A percentile compares a stretch with the other conserved stretches of the same genome.
Conservation (phyloP, 768 basidiomycete species). For the Russula griseocarnosa region DNA sequence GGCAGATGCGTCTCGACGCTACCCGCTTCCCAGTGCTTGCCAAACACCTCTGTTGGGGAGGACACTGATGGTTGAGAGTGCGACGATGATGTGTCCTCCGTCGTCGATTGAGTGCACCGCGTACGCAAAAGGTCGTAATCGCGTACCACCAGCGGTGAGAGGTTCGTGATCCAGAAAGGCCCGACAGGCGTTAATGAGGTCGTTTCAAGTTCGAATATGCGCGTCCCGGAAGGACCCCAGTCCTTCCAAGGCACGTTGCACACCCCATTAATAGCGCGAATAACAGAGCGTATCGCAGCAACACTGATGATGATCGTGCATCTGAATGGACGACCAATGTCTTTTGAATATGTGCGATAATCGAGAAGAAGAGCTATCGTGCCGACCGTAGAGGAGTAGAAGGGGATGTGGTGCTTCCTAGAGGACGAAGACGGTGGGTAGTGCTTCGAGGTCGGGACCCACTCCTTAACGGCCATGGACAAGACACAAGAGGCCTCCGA, state of each 20-base stretch:
- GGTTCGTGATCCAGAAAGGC: neutral
- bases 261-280: neutral
- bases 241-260: neutral
- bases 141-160: neutral
- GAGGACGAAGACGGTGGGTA: neutral
- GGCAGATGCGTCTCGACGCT: neutral
- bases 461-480: neutral
- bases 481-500: neutral
- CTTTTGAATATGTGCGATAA: neutral
- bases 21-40: neutral
- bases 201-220: neutral
- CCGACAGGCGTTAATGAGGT: neutral
- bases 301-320: neutral
- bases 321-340: neutral
- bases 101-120: neutral
- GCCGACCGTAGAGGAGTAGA: neutral
- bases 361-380: conserved; percentile 9
- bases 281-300: neutral
- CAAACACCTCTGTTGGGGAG: neutral
- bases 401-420: neutral
- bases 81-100: neutral
- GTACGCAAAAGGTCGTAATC: neutral
- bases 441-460: conserved; percentile 1
- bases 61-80: neutral
- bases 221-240: neutral